These are phyloP conservation scores for Nakazawaea wickerhamii DNA, from an alignment of 805 yeast genomes.

Conservation along the genomic window DNA sequence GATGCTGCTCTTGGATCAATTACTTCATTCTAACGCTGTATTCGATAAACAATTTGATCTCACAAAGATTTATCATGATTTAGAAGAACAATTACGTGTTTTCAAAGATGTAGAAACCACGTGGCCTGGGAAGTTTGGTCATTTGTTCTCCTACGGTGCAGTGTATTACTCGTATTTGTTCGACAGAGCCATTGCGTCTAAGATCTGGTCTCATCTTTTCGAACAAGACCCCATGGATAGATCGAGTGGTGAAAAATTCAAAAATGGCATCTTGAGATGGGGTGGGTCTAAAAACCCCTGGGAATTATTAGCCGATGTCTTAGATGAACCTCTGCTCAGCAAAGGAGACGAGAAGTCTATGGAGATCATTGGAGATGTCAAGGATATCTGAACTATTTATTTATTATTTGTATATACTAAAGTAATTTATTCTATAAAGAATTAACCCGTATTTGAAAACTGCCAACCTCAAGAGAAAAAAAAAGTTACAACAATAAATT, in stretches of 20 bases:
- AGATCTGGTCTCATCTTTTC: constrained; percentile 75
- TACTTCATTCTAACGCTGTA: constrained; percentile 50
- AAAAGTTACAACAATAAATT: no score
- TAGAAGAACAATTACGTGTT: constrained; percentile 55
- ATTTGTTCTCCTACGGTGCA: constrained; percentile 88
- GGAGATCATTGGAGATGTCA: constrained; percentile 39
- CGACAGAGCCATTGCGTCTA: constrained; percentile 88
- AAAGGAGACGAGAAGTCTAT: constrained; percentile 72
- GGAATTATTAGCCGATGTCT: constrained; percentile 73
- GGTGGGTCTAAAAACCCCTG: constrained; percentile 93
- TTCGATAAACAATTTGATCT: constrained; percentile 45
- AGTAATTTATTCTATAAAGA: no score
- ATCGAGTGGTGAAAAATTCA: constrained; percentile 71
- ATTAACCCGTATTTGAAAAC: no score
- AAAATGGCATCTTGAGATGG: constrained; percentile 71
- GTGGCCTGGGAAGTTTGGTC: constrained; percentile 96
- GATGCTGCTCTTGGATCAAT: constrained; percentile 86
- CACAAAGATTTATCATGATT: constrained; percentile 54
- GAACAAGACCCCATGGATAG: constrained; percentile 62
- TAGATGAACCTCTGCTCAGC: constrained; percentile 55
- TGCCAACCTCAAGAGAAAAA: not conserved
- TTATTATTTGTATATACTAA: not conserved
- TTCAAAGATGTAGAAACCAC: constrained; percentile 66
- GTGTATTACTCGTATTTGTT: constrained; percentile 87
- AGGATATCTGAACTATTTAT: not conserved